Conservation (phyloP, 345 rosid species). For the Euphorbia peplus region DNA sequence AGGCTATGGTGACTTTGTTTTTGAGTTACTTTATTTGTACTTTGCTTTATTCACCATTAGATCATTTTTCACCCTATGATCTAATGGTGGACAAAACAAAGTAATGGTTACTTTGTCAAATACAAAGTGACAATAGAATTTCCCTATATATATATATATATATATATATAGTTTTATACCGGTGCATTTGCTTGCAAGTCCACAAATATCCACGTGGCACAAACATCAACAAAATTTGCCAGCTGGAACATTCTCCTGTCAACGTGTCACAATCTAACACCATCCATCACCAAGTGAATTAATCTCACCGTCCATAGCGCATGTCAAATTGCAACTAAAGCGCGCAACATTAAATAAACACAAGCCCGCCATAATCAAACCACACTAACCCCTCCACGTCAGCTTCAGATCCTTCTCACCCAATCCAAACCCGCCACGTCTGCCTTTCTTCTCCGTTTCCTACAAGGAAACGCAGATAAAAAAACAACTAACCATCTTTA, state of each 20-base stretch:
- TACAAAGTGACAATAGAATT: too few species aligned
- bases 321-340: neutral
- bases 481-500: neutral
- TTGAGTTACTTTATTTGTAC: too few species aligned
- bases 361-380: neutral
- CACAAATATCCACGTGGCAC: neutral
- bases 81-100: too few species aligned
- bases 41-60: too few species aligned
- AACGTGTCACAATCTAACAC: neutral
- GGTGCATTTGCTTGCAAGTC: neutral
- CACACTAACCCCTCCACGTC: constrained; percentile 4
- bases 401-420: neutral
- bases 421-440: constrained; percentile 1
- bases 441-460: neutral
- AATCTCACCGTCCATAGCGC: neutral
- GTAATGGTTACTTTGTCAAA: too few species aligned
- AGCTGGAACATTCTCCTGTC: neutral
- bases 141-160: too few species aligned
- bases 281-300: neutral
- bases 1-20: too few species aligned
- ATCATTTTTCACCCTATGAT: too few species aligned
- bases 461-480: neutral
- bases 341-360: neutral
- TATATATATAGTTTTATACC: too few species aligned
- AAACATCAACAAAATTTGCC: neutral